Evolutionary conservation across 441 rosid species (phyloP).

Genomic region (Melastoma candidum): DNA sequence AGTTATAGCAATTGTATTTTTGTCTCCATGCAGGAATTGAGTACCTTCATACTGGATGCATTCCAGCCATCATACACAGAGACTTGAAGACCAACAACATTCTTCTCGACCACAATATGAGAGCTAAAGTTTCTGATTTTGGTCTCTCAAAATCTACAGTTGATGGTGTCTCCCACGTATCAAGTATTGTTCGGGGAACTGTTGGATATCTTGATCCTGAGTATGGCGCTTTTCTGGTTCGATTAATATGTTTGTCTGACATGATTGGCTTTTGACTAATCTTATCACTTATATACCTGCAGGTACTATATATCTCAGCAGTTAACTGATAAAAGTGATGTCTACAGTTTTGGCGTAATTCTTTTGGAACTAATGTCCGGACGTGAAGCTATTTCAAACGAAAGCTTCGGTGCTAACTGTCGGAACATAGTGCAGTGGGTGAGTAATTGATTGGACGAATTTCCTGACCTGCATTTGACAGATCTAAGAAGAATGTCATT

Average conservation of each 20-base stretch:
- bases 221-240: slow-evolving; percentile 33
- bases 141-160: slow-evolving; percentile 85
- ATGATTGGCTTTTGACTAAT: neutral
- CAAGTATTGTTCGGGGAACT: slow-evolving; percentile 96
- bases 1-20: too few species aligned
- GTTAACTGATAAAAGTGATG: slow-evolving; percentile 80
- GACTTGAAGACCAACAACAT: slow-evolving; percentile 94
- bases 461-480: neutral
- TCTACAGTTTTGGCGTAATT: slow-evolving; percentile 95
- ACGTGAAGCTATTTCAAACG: slow-evolving; percentile 88
- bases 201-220: slow-evolving; percentile 97
- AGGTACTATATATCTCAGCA: slow-evolving; percentile 97
- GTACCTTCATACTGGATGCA: slow-evolving; percentile 94
- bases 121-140: slow-evolving; percentile 93
- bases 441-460: neutral
- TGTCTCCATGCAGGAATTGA: slow-evolving; percentile 59
- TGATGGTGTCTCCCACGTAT: slow-evolving; percentile 91
- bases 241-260: too few species aligned
- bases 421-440: slow-evolving; percentile 98
- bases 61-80: slow-evolving; percentile 91
- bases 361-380: slow-evolving; percentile 95
- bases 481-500: neutral
- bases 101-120: slow-evolving; percentile 78
- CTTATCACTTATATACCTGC: slow-evolving; percentile 4
- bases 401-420: slow-evolving; percentile 81